phyloP scores from a whole-genome alignment of 495 filamentous ascomycete genomes.

The Talaromyces wortmannii region DNA sequence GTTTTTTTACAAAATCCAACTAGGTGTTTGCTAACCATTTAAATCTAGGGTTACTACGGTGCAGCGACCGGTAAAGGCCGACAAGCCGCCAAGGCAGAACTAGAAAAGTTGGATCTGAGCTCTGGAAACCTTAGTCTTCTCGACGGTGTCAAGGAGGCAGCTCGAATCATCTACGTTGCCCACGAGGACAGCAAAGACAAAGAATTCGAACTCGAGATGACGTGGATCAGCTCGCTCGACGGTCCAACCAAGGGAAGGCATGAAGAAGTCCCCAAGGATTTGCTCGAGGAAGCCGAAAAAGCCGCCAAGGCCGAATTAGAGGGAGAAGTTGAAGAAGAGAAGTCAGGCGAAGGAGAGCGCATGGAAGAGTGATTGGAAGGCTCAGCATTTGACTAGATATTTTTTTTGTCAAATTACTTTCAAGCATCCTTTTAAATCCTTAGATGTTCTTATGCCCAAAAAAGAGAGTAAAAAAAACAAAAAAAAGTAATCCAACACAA shows the following conservation, averaged over 20 bases:
- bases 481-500: background rate
- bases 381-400: background rate
- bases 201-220: slow-evolving; percentile 99
- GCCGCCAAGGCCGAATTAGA: slow-evolving; percentile 67
- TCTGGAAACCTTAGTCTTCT: slow-evolving; percentile 67
- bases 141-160: slow-evolving; percentile 92
- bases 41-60: slow-evolving; percentile 79
- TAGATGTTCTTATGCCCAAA: background rate
- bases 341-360: slow-evolving; percentile 59
- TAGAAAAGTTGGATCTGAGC: slow-evolving; percentile 92
- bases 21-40: no score
- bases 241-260: slow-evolving; percentile 89
- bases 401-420: background rate
- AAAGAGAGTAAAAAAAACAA: background rate
- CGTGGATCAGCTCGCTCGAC: slow-evolving; percentile 78
- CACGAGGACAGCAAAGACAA: slow-evolving; percentile 98
- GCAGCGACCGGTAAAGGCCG: slow-evolving; percentile 94
- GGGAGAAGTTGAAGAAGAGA: slow-evolving; percentile 67
- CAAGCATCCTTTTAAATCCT: background rate
- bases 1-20: background rate
- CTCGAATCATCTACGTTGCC: slow-evolving; percentile 90
- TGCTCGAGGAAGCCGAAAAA: slow-evolving; percentile 86
- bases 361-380: slow-evolving; percentile 60
- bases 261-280: slow-evolving; percentile 80
- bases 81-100: slow-evolving; percentile 92